Evolutionary conservation across 2,329 filamentous ascomycete genomes (phyloP).

Genomic region (Thelonectria blattea): DNA sequence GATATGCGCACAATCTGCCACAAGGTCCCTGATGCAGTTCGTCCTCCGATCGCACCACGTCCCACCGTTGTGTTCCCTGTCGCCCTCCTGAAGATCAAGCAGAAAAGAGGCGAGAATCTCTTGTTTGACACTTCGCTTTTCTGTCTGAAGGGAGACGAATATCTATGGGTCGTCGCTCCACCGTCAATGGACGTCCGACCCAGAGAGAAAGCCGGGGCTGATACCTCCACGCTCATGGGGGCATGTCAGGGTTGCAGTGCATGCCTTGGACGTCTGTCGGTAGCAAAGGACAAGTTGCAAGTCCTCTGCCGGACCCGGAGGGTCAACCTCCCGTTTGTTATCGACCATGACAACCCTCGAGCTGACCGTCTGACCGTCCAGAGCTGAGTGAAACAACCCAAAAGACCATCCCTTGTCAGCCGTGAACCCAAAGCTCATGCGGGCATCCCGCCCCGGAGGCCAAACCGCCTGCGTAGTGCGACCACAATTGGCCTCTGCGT

Average conservation of each 20-base stretch:
- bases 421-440: conserved; percentile 6
- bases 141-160: not conserved
- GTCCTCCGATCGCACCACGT: not conserved
- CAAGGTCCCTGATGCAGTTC: not conserved
- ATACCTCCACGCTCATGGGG: not conserved
- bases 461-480: not conserved
- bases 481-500: not conserved
- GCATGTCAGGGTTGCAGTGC: not conserved
- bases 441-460: conserved; percentile 3
- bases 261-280: not conserved
- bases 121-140: not conserved
- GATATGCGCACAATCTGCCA: not conserved
- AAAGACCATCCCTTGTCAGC: not conserved
- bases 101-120: not conserved
- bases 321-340: not conserved
- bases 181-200: not conserved
- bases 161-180: not conserved
- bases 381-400: not conserved
- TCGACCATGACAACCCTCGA: not conserved
- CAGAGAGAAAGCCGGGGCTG: conserved; percentile 3
- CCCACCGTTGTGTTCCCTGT: not conserved
- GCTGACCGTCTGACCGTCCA: no score
- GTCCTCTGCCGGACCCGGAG: not conserved
- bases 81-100: conserved; percentile 17
- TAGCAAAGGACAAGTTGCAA: not conserved